phyloP scores from a whole-genome alignment of 2,329 filamentous ascomycete genomes.

The Esteya vermicola region DNA sequence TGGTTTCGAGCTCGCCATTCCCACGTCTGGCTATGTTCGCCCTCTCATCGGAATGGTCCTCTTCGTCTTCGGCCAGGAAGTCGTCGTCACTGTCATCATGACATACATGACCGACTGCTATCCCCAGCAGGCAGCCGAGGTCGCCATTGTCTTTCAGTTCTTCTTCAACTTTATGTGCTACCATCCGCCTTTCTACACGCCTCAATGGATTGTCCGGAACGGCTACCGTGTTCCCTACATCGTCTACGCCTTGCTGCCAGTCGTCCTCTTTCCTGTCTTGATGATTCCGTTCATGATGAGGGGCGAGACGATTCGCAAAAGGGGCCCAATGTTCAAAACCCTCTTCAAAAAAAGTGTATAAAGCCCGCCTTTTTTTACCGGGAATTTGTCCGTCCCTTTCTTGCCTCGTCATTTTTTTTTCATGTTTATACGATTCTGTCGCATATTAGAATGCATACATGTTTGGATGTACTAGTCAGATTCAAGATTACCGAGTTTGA shows the following conservation, averaged over 20 bases:
- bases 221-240: slow-evolving; percentile 8
- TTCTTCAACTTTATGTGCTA: slow-evolving; percentile 11
- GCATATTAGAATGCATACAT: too few relatives aligned
- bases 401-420: background rate
- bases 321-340: background rate
- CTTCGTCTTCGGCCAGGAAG: slow-evolving; percentile 2
- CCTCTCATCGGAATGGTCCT: slow-evolving; percentile 1
- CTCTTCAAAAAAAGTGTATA: background rate
- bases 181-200: slow-evolving; percentile 10
- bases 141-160: slow-evolving; percentile 10
- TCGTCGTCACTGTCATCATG: slow-evolving; percentile 9
- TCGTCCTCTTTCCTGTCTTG: slow-evolving; percentile 6
- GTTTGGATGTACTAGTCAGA: too few relatives aligned
- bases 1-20: slow-evolving; percentile 6
- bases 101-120: slow-evolving; percentile 11
- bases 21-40: slow-evolving; percentile 5
- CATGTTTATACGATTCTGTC: too few relatives aligned
- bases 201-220: slow-evolving; percentile 6
- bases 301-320: slow-evolving; percentile 7
- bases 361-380: too few relatives aligned
- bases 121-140: slow-evolving; percentile 8
- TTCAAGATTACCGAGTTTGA: too few relatives aligned
- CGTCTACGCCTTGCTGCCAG: slow-evolving; percentile 7
- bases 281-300: slow-evolving; percentile 9
- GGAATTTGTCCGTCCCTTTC: background rate